phyloP scores from a whole-genome alignment of 139 green algal species.

The Parachlorella kessleri region DNA sequence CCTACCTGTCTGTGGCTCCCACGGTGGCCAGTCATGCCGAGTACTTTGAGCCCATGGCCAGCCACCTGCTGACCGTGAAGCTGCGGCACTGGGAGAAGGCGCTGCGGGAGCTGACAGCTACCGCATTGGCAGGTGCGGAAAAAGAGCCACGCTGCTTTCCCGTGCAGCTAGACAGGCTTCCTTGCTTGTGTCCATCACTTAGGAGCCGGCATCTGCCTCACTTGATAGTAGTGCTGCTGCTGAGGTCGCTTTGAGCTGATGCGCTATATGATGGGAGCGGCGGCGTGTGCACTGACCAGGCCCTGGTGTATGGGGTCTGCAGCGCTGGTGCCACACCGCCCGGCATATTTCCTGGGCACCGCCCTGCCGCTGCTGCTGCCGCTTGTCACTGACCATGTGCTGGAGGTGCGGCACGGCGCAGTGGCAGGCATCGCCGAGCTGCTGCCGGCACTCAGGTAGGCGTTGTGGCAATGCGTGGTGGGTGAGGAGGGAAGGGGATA shows the following conservation, averaged over 20 bases:
- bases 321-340: slow-evolving; percentile 62
- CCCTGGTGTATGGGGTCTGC: too few relatives aligned
- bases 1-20: slow-evolving; percentile 70
- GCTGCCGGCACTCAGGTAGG: slow-evolving; percentile 63
- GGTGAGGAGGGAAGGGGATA: background rate
- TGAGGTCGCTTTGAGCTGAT: too few relatives aligned
- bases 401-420: slow-evolving; percentile 84
- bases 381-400: slow-evolving; percentile 45
- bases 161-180: too few relatives aligned
- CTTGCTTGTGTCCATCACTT: too few relatives aligned
- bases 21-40: slow-evolving; percentile 51
- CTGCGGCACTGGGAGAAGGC: slow-evolving; percentile 92
- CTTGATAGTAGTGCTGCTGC: too few relatives aligned
- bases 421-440: slow-evolving; percentile 76
- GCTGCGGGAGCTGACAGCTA: slow-evolving; percentile 78
- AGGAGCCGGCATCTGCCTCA: too few relatives aligned
- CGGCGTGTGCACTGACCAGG: too few relatives aligned
- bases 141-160: too few relatives aligned
- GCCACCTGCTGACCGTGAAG: slow-evolving; percentile 85
- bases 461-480: background rate
- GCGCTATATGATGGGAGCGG: too few relatives aligned
- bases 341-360: slow-evolving; percentile 24
- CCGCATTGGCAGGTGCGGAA: slow-evolving; percentile 54
- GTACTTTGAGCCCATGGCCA: slow-evolving; percentile 68
- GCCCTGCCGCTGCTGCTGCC: slow-evolving; percentile 62